Evolutionary conservation across 2,329 filamentous ascomycete genomes (phyloP).

Genomic region (Cladosporium sp.): DNA sequence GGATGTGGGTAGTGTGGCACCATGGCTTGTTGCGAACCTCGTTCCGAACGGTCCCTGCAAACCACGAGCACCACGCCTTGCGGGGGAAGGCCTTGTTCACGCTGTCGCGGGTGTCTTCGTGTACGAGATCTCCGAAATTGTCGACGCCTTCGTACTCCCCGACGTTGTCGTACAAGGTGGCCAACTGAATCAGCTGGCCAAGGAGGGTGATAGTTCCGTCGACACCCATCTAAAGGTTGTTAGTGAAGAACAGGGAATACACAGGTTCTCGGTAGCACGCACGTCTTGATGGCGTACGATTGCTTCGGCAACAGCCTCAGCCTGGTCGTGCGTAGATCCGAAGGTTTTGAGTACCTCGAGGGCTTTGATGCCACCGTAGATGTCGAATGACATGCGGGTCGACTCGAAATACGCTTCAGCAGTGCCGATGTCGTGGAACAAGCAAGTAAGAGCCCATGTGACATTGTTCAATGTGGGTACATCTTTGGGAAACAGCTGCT

Average conservation of each 20-base stretch:
- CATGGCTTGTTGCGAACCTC: background rate
- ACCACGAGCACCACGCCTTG: background rate
- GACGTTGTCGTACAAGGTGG: background rate
- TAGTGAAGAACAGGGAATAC: background rate
- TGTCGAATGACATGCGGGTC: conserved; percentile 68
- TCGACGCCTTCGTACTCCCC: background rate
- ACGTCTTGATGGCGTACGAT: conserved; percentile 71
- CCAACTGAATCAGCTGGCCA: background rate
- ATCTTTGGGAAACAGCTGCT: conserved; percentile 47
- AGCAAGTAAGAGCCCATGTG: conserved; percentile 52
- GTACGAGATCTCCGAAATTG: background rate
- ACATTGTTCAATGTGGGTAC: no score
- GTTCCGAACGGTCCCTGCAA: background rate
- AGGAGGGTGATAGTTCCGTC: background rate
- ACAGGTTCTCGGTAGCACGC: conserved; percentile 42
- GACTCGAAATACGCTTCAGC: conserved; percentile 52
- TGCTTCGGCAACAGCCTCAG: conserved; percentile 65
- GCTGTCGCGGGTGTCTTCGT: background rate
- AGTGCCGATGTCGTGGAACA: conserved; percentile 73
- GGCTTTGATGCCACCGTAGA: conserved; percentile 61
- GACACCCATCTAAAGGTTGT: background rate
- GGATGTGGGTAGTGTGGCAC: background rate
- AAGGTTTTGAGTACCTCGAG: conserved; percentile 49
- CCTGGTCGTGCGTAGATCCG: conserved; percentile 52
- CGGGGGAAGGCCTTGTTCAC: background rate